phyloP scores from a whole-genome alignment of 2,329 filamentous ascomycete genomes.

The Aureobasidium melanogenum region DNA sequence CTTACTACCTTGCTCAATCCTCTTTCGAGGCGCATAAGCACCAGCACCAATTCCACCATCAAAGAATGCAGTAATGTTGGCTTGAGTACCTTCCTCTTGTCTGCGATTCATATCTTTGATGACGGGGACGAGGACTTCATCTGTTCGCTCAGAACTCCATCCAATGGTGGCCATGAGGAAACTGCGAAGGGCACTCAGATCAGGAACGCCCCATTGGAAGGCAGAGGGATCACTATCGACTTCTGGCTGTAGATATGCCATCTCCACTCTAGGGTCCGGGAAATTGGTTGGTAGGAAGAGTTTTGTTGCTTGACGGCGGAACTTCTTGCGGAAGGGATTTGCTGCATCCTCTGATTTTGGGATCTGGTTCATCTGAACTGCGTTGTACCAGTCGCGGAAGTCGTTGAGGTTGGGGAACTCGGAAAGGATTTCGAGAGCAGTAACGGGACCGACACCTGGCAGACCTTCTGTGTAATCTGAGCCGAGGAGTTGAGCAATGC shows the following conservation, averaged over 20 bases:
- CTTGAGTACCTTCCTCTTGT: conserved; percentile 83
- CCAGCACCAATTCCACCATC: conserved; percentile 62
- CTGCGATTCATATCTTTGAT: conserved; percentile 91
- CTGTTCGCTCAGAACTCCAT: conserved; percentile 84
- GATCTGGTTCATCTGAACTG: conserved; percentile 60
- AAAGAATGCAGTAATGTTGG: conserved; percentile 92
- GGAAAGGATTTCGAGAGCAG: conserved; percentile 84
- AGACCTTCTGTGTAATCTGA: conserved; percentile 94
- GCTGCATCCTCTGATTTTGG: conserved; percentile 47
- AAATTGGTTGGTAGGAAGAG: conserved; percentile 77
- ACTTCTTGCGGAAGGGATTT: conserved; percentile 71
- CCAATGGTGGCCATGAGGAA: conserved; percentile 91
- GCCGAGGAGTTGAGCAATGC: conserved; percentile 81
- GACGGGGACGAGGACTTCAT: conserved; percentile 91
- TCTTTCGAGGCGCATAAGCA: conserved; percentile 62
- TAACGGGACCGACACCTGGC: conserved; percentile 84
- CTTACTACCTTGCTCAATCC: conserved; percentile 55
- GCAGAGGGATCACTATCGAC: conserved; percentile 69
- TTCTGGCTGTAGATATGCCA: conserved; percentile 78
- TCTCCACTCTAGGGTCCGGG: conserved; percentile 66
- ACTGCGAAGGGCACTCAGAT: conserved; percentile 71
- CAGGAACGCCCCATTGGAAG: conserved; percentile 94
- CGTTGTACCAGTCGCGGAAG: conserved; percentile 82
- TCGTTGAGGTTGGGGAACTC: conserved; percentile 71
- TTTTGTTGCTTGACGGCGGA: conserved; percentile 74